Evolutionary conservation across 2,329 filamentous ascomycete genomes (phyloP), one percentile per base, ranked within the genome.

Genomic region (Plenodomus lindquistii): DNA sequence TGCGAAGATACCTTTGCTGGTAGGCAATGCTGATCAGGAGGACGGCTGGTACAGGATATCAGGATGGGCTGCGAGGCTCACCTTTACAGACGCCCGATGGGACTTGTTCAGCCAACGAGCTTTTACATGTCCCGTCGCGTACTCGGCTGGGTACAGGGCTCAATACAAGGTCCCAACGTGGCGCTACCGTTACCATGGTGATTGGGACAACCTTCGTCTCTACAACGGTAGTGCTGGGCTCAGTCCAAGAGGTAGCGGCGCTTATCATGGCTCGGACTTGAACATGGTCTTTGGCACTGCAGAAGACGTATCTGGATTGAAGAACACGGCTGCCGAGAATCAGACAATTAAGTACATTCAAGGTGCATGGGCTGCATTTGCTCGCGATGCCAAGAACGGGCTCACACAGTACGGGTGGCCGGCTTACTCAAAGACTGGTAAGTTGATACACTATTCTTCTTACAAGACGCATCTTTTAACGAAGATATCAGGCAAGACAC

Each of bases 211-310:
- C 36, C 55, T 71, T 15, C 60, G 67, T 7, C 58, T 72, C 2
- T 67, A 67, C 34, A 67, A 69, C 18, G 40, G 55, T 17, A 60
- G 47, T 43, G 60, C 59, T 24, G 61, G 63, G 13, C 52, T 66
- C 10, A 52, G 56, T 5, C 47, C 59, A 13, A 55, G 44, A 37
- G 69, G 70, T 42, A 65, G 68, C 43, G 69, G 63, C 2, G 67
- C 71, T 11, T 75, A 73, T 42, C 73, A 75, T 38, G 67, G 62
- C 6, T 59, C 63, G 17, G 73, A 74, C 38, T 54, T 73, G 11
- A 60, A 60, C 22, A 60, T 70, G 48, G 50, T 73, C 8, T 72
- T 73, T 41, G 70, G 70, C n/a, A 65, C 64, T 46, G 46, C 64
- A 42, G 40, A 46, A 31, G 50, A 67, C 36, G 55, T 69, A 20